These are phyloP conservation scores for Sequoiadendron giganteum DNA, from an alignment of 75 land plant species.

Conservation along the genomic window DNA sequence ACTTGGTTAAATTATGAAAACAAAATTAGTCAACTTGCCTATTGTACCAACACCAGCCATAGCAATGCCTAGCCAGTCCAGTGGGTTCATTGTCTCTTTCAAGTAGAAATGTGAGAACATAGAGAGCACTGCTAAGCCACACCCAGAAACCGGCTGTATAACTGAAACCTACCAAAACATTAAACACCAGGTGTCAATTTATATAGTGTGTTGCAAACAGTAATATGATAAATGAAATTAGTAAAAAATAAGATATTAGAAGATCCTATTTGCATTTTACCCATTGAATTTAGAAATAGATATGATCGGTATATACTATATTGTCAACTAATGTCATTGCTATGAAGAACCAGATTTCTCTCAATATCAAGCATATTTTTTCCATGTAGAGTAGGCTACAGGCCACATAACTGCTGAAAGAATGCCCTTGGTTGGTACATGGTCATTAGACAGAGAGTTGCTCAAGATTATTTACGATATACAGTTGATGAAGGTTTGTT, in stretches of 20 bases:
- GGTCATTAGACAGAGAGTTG: neutral
- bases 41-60: conserved; percentile 92
- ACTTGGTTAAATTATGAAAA: conserved; percentile 11
- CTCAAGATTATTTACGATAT: neutral
- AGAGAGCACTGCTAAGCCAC: conserved; percentile 91
- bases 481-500: neutral
- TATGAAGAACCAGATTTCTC: neutral
- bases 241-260: neutral
- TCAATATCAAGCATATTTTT: neutral
- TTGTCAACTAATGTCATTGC: neutral
- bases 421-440: neutral
- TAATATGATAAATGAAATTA: neutral
- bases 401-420: neutral
- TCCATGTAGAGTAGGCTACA: neutral
- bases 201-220: neutral
- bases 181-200: neutral
- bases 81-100: conserved; percentile 79
- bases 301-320: too few relatives aligned
- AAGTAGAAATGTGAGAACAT: conserved; percentile 94
- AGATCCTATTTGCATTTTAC: neutral
- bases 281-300: neutral
- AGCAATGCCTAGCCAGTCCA: conserved; percentile 90
- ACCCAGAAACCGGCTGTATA: conserved; percentile 96
- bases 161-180: conserved; percentile 69
- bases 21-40: conserved; percentile 65